Evolutionary conservation across 441 rosid genomes (phyloP).

Genomic region (Raphanus hybrid): DNA sequence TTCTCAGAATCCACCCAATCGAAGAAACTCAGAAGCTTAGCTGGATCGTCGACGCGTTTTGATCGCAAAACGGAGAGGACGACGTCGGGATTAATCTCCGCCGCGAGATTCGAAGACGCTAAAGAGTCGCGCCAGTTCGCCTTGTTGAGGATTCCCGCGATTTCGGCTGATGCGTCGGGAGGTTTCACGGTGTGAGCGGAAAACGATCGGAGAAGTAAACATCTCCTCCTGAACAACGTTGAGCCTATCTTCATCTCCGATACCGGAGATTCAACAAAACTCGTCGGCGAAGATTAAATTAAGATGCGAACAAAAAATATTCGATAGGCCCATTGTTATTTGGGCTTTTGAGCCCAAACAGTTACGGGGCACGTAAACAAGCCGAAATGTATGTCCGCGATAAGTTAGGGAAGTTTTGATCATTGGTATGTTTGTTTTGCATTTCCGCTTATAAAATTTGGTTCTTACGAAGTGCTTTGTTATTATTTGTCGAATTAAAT

Average conservation of each 20-base stretch:
- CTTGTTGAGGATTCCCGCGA: slow-evolving; percentile 51
- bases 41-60: slow-evolving; percentile 55
- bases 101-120: slow-evolving; percentile 45
- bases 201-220: slow-evolving; percentile 34
- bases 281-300: slow-evolving; percentile 25
- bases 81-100: slow-evolving; percentile 60
- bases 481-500: not conserved
- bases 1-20: slow-evolving; percentile 54
- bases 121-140: slow-evolving; percentile 58
- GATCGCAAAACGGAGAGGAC: slow-evolving; percentile 63
- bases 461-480: not conserved
- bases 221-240: slow-evolving; percentile 3
- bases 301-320: not conserved
- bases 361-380: not conserved
- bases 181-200: slow-evolving; percentile 30
- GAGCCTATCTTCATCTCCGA: slow-evolving; percentile 27
- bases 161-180: slow-evolving; percentile 48
- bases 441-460: not conserved
- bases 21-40: slow-evolving; percentile 65
- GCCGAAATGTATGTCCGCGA: not conserved
- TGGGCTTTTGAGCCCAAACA: slow-evolving; percentile 4
- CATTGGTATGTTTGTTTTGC: not conserved
- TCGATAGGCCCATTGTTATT: not conserved
- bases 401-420: not conserved
- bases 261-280: slow-evolving; percentile 13